phyloP scores from a whole-genome alignment of 805 yeast genomes.

The Citeromyces nyonsensis region DNA sequence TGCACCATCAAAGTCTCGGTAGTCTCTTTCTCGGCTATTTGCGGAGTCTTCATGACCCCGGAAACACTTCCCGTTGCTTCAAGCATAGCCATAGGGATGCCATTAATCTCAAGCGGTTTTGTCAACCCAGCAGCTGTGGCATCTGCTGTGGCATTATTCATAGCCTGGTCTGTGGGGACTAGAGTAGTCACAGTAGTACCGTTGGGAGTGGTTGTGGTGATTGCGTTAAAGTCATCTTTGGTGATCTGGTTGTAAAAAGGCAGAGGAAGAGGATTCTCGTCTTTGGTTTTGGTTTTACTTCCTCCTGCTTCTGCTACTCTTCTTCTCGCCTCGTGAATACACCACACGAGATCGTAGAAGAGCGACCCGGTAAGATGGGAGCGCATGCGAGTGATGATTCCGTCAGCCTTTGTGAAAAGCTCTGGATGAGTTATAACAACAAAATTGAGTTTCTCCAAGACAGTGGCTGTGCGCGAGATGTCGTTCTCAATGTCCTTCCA shows the following conservation, averaged over 20 bases:
- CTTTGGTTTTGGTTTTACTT: constrained; percentile 2
- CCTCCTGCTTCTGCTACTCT: constrained; percentile 27
- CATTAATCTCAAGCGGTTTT: constrained; percentile 24
- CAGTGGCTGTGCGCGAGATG: constrained; percentile 81
- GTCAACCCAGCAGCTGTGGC: constrained; percentile 41
- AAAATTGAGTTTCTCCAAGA: constrained; percentile 75
- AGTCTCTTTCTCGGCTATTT: constrained; percentile 3
- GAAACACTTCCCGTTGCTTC: constrained; percentile 65
- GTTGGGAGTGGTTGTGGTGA: constrained; percentile 77
- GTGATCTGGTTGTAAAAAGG: constrained; percentile 88
- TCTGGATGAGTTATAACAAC: constrained; percentile 83
- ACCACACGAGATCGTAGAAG: constrained; percentile 86
- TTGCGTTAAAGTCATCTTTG: constrained; percentile 74
- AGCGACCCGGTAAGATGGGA: constrained; percentile 84
- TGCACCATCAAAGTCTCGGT: neutral
- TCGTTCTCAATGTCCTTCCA: constrained; percentile 89
- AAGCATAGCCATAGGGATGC: constrained; percentile 32
- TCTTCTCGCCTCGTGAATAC: constrained; percentile 87
- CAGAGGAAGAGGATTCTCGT: constrained; percentile 38
- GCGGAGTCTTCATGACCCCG: neutral
- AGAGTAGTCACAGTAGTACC: constrained; percentile 86
- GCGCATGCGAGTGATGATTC: constrained; percentile 76
- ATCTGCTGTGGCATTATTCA: constrained; percentile 40
- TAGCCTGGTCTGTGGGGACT: constrained; percentile 74
- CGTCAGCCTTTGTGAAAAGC: constrained; percentile 53